Conservation (phyloP, 768 basidiomycete genomes). For the Phaeolepiota aurea region DNA sequence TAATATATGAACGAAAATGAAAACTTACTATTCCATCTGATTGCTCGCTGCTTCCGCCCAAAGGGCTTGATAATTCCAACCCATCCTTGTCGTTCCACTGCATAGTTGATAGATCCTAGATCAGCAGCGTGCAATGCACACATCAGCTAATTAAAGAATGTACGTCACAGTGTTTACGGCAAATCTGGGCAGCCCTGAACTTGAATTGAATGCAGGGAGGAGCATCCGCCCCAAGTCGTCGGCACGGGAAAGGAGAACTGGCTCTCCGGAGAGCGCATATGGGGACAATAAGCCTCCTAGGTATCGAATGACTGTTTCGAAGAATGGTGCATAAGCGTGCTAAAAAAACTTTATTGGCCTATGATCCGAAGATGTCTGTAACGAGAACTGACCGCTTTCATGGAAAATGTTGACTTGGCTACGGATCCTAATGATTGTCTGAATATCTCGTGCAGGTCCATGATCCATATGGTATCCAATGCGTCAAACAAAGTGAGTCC, state of each 20-base stretch:
- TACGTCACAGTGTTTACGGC: slow-evolving; percentile 57
- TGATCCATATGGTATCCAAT: slow-evolving; percentile 76
- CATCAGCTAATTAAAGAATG: slow-evolving; percentile 9
- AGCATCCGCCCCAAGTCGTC: slow-evolving; percentile 67
- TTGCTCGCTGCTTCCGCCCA: slow-evolving; percentile 42
- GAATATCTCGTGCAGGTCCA: slow-evolving; percentile 66
- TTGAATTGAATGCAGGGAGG: slow-evolving; percentile 62
- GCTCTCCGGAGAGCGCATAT: slow-evolving; percentile 63
- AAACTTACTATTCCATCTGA: slow-evolving; percentile 53
- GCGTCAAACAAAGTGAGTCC: slow-evolving; percentile 68
- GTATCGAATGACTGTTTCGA: slow-evolving; percentile 79
- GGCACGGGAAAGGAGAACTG: slow-evolving; percentile 54
- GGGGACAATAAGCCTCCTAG: slow-evolving; percentile 79
- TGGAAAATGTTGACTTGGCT: slow-evolving; percentile 35
- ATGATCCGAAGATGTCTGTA: neutral
- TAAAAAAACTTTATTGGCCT: slow-evolving; percentile 11
- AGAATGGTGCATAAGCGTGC: slow-evolving; percentile 46
- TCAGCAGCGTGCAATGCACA: slow-evolving; percentile 1
- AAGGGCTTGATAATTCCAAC: slow-evolving; percentile 21
- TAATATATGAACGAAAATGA: neutral
- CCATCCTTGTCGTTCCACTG: slow-evolving; percentile 28
- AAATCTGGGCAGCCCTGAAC: slow-evolving; percentile 61
- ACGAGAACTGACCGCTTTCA: slow-evolving; percentile 12
- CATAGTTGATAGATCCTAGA: neutral
- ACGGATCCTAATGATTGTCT: slow-evolving; percentile 46